Evolutionary conservation across 2,329 filamentous ascomycete genomes (phyloP).

Genomic region (Leptographium galeiforme): DNA sequence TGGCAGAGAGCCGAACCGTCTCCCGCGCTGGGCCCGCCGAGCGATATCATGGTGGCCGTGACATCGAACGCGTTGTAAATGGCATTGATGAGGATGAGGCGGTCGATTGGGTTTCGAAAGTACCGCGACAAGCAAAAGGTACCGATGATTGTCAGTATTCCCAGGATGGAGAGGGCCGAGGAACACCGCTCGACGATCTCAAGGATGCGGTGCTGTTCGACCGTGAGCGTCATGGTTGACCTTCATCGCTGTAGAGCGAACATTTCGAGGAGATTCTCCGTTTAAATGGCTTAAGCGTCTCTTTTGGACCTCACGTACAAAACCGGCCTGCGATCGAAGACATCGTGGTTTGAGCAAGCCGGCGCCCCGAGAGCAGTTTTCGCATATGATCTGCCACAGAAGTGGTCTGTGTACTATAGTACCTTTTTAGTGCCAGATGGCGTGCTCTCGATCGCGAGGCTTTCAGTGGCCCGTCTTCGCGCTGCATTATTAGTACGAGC

Average conservation of each 20-base stretch:
- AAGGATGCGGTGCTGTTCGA: constrained; percentile 15
- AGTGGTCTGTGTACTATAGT: neutral
- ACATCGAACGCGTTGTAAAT: constrained; percentile 24
- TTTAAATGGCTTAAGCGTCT: neutral
- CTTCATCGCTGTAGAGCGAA: neutral
- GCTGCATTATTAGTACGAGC: neutral
- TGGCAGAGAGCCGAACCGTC: constrained; percentile 20
- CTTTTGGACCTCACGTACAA: neutral
- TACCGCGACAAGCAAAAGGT: constrained; percentile 19
- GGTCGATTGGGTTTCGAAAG: constrained; percentile 24
- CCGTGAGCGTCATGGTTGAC: constrained; percentile 11
- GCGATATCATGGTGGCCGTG: constrained; percentile 24
- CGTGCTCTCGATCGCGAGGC: neutral
- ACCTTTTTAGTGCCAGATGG: neutral
- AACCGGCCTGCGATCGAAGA: neutral
- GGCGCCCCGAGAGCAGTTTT: neutral
- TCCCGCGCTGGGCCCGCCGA: constrained; percentile 21
- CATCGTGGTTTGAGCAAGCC: neutral
- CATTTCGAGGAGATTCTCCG: neutral
- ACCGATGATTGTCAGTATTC: constrained; percentile 20
- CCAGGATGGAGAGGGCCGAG: constrained; percentile 19
- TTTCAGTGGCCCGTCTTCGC: neutral
- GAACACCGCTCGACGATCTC: constrained; percentile 18
- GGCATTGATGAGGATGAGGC: constrained; percentile 24
- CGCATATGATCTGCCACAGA: neutral